phyloP scores from a whole-genome alignment of 495 filamentous ascomycete species.

The Echria macrotheca region DNA sequence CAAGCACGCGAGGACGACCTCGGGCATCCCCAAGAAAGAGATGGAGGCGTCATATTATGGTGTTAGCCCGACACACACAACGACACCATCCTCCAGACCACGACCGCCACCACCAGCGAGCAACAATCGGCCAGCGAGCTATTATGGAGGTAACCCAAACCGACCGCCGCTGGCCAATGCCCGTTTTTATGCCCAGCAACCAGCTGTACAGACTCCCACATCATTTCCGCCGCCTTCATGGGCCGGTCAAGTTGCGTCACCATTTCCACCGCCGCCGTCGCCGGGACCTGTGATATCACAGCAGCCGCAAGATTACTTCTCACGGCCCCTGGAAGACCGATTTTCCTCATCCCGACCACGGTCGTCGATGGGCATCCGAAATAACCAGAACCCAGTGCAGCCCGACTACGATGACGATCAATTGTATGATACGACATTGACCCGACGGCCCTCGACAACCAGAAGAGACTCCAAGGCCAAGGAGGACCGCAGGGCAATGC shows the following conservation, averaged over 20 bases:
- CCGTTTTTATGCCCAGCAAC: constrained; percentile 19
- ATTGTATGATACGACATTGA: constrained; percentile 20
- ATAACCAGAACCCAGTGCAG: constrained; percentile 18
- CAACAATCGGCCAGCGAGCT: constrained; percentile 29
- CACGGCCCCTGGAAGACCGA: constrained; percentile 30
- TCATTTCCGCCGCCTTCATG: constrained; percentile 22
- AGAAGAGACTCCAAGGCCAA: constrained; percentile 32
- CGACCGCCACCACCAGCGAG: constrained; percentile 33
- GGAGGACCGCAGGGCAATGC: constrained; percentile 37
- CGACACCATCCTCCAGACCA: constrained; percentile 32
- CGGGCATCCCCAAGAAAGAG: constrained; percentile 17
- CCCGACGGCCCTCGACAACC: constrained; percentile 32
- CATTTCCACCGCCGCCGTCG: constrained; percentile 16
- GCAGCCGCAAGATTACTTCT: constrained; percentile 24
- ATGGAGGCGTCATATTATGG: constrained; percentile 38
- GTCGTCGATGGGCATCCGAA: constrained; percentile 40
- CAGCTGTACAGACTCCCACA: constrained; percentile 6
- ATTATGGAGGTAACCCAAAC: constrained; percentile 30
- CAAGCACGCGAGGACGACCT: constrained; percentile 28
- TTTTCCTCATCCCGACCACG: constrained; percentile 34
- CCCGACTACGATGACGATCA: constrained; percentile 31
- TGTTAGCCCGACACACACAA: constrained; percentile 25
- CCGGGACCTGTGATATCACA: constrained; percentile 16
- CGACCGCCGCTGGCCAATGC: constrained; percentile 28
- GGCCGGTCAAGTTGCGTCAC: constrained; percentile 9